phyloP scores from a whole-genome alignment of 257 asterid species.

The Solanum lycopersicoides region DNA sequence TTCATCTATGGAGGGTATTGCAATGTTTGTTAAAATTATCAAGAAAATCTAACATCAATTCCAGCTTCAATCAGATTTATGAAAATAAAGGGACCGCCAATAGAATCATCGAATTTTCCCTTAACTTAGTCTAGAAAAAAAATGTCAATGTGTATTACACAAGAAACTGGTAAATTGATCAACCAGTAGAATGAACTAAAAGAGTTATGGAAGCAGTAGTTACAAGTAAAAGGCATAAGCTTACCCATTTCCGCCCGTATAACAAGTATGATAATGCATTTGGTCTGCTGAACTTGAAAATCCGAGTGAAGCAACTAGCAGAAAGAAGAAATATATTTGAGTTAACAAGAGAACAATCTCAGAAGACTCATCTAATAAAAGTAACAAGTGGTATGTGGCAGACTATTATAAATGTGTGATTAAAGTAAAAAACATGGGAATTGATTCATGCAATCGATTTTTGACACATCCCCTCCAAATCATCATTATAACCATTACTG shows the following conservation, averaged over 20 bases:
- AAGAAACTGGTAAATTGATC: background rate
- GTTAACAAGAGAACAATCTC: background rate
- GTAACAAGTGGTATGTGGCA: background rate
- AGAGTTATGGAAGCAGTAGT: background rate
- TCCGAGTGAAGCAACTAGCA: constrained; percentile 84
- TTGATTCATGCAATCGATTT: background rate
- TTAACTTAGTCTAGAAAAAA: background rate
- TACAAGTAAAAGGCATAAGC: constrained; percentile 1
- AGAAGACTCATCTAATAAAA: background rate
- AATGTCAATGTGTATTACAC: background rate
- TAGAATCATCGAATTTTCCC: background rate
- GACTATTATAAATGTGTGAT: background rate
- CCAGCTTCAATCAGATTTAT: background rate
- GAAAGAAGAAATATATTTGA: background rate
- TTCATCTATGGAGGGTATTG: background rate
- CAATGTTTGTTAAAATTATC: background rate
- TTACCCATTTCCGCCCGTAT: constrained; percentile 89
- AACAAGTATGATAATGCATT: constrained; percentile 47
- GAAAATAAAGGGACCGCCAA: background rate
- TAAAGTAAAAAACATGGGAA: background rate
- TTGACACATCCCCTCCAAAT: background rate
- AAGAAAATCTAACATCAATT: background rate
- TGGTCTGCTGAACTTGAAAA: constrained; percentile 86
- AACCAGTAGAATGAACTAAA: background rate
- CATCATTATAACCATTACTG: background rate